Evolutionary conservation across 345 rosid species (phyloP), one percentile per base, ranked within the genome.

Genomic region (Lepidium didymum): DNA sequence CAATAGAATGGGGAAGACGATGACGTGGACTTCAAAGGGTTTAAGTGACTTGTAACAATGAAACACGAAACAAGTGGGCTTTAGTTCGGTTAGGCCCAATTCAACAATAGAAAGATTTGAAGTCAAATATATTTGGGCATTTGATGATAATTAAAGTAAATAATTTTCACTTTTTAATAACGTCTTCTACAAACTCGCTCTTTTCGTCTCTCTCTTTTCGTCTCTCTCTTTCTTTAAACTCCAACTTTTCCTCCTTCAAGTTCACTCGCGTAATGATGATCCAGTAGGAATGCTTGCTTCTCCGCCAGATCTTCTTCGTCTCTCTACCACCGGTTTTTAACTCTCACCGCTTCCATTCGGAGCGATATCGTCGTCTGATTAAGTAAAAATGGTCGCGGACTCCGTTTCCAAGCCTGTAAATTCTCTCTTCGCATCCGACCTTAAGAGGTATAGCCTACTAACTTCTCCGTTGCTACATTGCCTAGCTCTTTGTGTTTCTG

Each of bases 341-440:
- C 60, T 72, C 18, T 46, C 54, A 41, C 51, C 53, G 44, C 69
- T 27, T 62, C 3, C 10, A 68, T 8, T 45, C 4, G 53, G n/a
- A 10, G 31, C 64, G 74, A 77, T 83, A 83, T 59, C 73, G 69
- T 53, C 57, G 12, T 47, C 38, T 34, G 7, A 43, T 29, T 63
- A 10, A 64, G 19, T 8, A 59, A 79, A 78, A 84, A 84, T 77
- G 87, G 55, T 81, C 72, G 71, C 72, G 70, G 70, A 81, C 64
- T 69, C 75, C 57, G 52, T 70, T 55, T 62, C 64, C 14, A 77
- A 78, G 46, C 38, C 81, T 66, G 60, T 67, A 13, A 82, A 64
- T 21, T 57, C 81, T 40, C 77, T 81, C 69, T 36, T 77, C 80
- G 67, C 84, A 37, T 86, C 86, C 68, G 97, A 91, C 43, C 84